Conservation (phyloP, 805 yeast genomes). For the Candida oleophila region DNA sequence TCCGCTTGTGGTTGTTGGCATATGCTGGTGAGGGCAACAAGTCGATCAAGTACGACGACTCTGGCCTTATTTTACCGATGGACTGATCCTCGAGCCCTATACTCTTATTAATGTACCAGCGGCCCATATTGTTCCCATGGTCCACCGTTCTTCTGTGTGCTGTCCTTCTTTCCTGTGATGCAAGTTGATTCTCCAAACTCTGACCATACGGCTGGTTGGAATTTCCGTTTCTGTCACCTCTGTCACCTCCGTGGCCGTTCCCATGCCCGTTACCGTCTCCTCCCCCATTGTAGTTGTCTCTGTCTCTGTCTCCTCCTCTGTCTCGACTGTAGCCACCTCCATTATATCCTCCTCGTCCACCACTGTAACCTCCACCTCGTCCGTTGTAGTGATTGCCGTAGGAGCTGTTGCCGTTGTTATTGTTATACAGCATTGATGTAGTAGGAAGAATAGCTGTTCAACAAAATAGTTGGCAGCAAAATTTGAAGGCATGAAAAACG, state of each 20-base stretch:
- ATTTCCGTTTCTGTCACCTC: conserved; percentile 17
- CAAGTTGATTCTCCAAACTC: conserved; percentile 41
- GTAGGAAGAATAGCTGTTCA: too few species aligned
- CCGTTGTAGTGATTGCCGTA: neutral
- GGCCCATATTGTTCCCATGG: conserved; percentile 71
- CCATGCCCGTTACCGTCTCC: conserved; percentile 5
- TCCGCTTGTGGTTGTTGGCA: conserved; percentile 27
- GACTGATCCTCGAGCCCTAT: conserved; percentile 43
- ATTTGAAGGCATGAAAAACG: too few species aligned
- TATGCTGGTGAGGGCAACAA: conserved; percentile 67
- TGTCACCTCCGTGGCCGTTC: conserved; percentile 7
- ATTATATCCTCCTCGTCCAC: neutral
- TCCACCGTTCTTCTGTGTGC: conserved; percentile 72
- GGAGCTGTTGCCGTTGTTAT: conserved; percentile 3
- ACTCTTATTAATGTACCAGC: conserved; percentile 52
- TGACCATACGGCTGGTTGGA: conserved; percentile 15
- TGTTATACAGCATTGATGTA: conserved; percentile 9
- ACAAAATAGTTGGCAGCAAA: too few species aligned
- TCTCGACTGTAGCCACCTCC: neutral
- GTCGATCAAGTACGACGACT: conserved; percentile 61
- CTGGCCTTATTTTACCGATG: conserved; percentile 63
- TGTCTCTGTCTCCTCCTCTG: conserved; percentile 1
- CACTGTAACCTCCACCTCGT: neutral
- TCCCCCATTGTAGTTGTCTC: conserved; percentile 1
- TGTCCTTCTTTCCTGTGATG: conserved; percentile 49